Conservation (phyloP, 2,329 filamentous ascomycete species). For the Annulohypoxylon truncatum region DNA sequence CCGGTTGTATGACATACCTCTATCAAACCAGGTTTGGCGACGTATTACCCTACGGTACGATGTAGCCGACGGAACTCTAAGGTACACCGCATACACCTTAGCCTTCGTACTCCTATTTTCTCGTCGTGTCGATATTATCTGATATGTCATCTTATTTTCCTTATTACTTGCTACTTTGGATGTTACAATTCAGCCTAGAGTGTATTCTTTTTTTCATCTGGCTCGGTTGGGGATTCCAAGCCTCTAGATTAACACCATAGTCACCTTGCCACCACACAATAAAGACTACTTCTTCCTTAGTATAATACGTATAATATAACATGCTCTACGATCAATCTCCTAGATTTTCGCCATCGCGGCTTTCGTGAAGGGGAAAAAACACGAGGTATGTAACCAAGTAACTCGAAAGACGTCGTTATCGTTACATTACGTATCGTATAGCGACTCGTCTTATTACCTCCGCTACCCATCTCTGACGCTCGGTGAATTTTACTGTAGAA, state of each 20-base stretch:
- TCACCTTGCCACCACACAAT: slow-evolving; percentile 6
- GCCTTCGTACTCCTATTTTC: slow-evolving; percentile 10
- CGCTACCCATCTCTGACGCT: slow-evolving; percentile 20
- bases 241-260: slow-evolving; percentile 30
- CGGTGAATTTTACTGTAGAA: slow-evolving; percentile 30
- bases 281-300: slow-evolving; percentile 10
- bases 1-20: slow-evolving; percentile 28
- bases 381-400: slow-evolving; percentile 36
- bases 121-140: slow-evolving; percentile 16
- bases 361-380: slow-evolving; percentile 23
- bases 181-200: slow-evolving; percentile 34
- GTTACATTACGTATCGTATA: slow-evolving; percentile 21
- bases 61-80: slow-evolving; percentile 28
- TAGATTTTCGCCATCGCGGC: slow-evolving; percentile 18
- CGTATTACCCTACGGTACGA: slow-evolving; percentile 25
- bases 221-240: slow-evolving; percentile 22
- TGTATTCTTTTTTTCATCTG: not conserved
- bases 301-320: slow-evolving; percentile 33
- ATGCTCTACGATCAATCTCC: slow-evolving; percentile 8
- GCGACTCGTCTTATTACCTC: slow-evolving; percentile 21
- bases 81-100: slow-evolving; percentile 26
- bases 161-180: slow-evolving; percentile 38
- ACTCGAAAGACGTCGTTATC: slow-evolving; percentile 24
- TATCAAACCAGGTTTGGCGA: slow-evolving; percentile 30
- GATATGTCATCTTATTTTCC: slow-evolving; percentile 16